Percentiles rank a stretch among this genome's conserved stretches.
These are phyloP conservation scores for Rhizoclosmatium globosum DNA, from an alignment of 192 early-diverging fungal species.

Conservation along the genomic window DNA sequence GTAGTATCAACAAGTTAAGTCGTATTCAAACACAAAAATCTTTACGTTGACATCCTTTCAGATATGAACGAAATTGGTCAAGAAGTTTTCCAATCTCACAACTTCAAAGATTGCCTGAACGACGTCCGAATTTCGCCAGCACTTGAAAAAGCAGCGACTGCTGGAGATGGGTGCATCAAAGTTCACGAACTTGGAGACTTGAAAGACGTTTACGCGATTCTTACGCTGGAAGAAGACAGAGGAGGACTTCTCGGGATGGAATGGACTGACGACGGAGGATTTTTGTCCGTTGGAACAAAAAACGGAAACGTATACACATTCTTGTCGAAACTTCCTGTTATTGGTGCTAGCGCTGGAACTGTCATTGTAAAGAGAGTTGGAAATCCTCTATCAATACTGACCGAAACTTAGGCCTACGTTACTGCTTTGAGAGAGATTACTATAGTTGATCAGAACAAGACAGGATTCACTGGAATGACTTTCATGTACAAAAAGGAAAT, in stretches of 20 bases:
- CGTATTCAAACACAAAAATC: not conserved
- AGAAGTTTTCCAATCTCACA: constrained; percentile 56
- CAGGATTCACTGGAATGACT: constrained; percentile 13
- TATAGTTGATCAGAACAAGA: constrained; percentile 44
- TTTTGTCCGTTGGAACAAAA: constrained; percentile 51
- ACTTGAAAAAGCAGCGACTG: constrained; percentile 52
- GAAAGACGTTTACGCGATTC: constrained; percentile 57
- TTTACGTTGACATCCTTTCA: not conserved
- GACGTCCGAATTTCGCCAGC: constrained; percentile 48
- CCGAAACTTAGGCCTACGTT: constrained; percentile 35
- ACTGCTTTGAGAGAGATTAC: constrained; percentile 48
- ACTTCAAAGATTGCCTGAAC: constrained; percentile 51
- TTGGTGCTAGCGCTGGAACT: constrained; percentile 41
- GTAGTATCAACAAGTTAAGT: constrained; percentile 58
- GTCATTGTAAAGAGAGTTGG: constrained; percentile 36
- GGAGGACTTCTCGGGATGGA: constrained; percentile 44
- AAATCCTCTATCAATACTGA: not conserved
- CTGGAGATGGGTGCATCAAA: constrained; percentile 58
- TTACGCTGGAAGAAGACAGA: constrained; percentile 57
- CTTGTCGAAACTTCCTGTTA: constrained; percentile 48
- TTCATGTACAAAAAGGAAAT: constrained; percentile 40
- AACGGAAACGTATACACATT: constrained; percentile 55
- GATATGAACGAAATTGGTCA: constrained; percentile 56
- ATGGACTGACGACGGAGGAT: constrained; percentile 61
- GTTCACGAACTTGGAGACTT: constrained; percentile 60